phyloP scores from a whole-genome alignment of 257 asterid genomes.

The Fraxinus excelsior region DNA sequence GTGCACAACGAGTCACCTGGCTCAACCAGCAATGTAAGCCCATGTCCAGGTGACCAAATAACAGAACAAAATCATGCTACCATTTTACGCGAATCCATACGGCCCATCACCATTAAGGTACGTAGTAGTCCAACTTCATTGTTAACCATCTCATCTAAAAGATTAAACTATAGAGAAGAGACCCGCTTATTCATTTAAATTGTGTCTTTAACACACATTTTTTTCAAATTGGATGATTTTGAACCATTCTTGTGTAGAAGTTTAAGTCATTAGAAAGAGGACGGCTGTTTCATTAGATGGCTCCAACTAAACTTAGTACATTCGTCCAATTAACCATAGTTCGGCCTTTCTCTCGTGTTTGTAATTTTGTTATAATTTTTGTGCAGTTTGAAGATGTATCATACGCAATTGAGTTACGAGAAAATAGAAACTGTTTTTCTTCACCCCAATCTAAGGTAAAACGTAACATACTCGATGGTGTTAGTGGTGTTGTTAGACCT shows the following conservation, averaged over 20 bases:
- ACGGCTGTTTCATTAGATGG: too few relatives aligned
- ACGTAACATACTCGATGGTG: constrained; percentile 50
- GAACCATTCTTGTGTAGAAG: too few relatives aligned
- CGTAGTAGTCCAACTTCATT: not conserved
- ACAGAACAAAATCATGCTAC: constrained; percentile 29
- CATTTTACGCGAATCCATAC: constrained; percentile 47
- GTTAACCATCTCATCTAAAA: not conserved
- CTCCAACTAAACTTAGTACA: not conserved
- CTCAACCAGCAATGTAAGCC: constrained; percentile 46
- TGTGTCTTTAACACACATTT: too few relatives aligned
- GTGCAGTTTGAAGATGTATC: constrained; percentile 78
- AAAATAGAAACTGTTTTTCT: constrained; percentile 28
- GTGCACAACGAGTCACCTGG: constrained; percentile 47
- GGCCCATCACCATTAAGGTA: constrained; percentile 70
- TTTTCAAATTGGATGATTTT: too few relatives aligned
- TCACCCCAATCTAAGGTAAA: constrained; percentile 45
- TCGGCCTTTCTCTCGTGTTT: not conserved
- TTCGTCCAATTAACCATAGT: not conserved
- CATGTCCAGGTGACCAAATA: constrained; percentile 38
- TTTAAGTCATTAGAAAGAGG: too few relatives aligned
- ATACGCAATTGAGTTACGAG: constrained; percentile 44
- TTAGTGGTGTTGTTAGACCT: constrained; percentile 63
- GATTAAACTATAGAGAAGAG: not conserved
- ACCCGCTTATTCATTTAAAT: not conserved
- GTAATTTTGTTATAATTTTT: not conserved